phyloP scores from a whole-genome alignment of 176 grass and related monocot species.

The Pontederia paniculata region DNA sequence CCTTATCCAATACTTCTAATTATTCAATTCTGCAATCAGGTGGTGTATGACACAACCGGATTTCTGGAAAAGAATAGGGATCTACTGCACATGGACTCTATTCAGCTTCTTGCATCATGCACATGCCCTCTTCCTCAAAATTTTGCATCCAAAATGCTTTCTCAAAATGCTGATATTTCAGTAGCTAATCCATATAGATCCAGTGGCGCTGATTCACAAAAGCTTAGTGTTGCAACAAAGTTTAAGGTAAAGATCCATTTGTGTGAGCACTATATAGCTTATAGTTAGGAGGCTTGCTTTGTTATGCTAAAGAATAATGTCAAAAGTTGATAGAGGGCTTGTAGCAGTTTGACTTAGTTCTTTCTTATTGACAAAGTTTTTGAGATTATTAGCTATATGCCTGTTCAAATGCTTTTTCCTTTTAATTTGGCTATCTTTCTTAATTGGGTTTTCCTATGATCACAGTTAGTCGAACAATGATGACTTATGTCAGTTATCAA shows the following conservation, averaged over 20 bases:
- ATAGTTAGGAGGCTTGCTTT: no score
- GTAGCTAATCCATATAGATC: constrained; percentile 49
- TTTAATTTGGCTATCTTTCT: no score
- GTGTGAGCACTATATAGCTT: neutral
- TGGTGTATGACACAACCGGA: constrained; percentile 71
- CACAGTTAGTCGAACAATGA: no score
- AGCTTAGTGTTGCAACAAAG: constrained; percentile 87
- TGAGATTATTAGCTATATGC: no score
- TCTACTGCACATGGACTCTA: constrained; percentile 84
- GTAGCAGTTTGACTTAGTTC: no score
- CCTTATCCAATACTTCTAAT: constrained; percentile 8
- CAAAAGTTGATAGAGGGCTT: no score
- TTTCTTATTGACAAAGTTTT: no score
- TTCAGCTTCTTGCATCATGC: constrained; percentile 77
- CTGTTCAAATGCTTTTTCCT: no score
- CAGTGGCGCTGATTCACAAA: constrained; percentile 81
- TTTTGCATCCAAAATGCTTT: constrained; percentile 93
- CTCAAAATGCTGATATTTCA: constrained; percentile 49
- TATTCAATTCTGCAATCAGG: constrained; percentile 31
- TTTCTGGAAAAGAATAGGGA: constrained; percentile 99
- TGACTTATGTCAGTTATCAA: no score
- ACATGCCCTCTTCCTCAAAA: constrained; percentile 56
- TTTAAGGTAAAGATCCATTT: constrained; percentile 55
- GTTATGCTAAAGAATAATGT: no score
- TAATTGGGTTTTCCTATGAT: no score